Base-by-base conservation (phyloP, 441 rosid genomes). In the Adansonia rubrostipa region DNA sequence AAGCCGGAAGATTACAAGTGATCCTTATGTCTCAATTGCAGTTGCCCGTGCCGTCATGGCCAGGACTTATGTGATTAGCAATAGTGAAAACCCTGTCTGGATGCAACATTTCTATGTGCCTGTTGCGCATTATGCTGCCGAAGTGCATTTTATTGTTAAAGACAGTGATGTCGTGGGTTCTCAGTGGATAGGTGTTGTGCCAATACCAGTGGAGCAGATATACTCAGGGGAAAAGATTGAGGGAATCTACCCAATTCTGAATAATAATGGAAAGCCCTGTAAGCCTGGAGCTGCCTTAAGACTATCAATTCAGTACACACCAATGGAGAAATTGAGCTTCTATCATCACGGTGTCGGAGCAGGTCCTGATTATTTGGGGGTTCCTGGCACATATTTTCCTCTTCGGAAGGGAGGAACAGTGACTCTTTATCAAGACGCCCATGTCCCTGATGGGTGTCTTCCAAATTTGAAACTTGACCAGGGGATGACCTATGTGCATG, bases 151-250 rank as follows among this genome's bases (percentile, higher is more conserved):
- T 85, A 78, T 85, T 73, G 96, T 96, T 65, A 96, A 96, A 89
- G 99, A 96, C 82, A 93, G 89, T 83, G 99, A 96, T 83, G 88
- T 96, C 44, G 90, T 96, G 64, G 99, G 99, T 56, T 92, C 99
- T 54, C 93, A 97, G 81, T 74, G 88, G 72, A 97, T 97, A 50
- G 99, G 99, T 51, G 28, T 79, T 54, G 98, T 94, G 71, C 72
- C 92, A 14, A 95, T 97, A 81, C 97, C 98, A 0, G 96, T 85
- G 20, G 94, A 97, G 78, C 95, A 90, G 63, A 83, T 95, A 54
- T 88, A 79, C 85, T 84, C 87, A 0, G 97, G 97, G 67, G 86
- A 73, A n/a, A 88, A 80, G 84, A 44, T 94, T 14, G 95, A 94
- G 81, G 98, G 97, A 74, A 62, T 76, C 47, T 96, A 85, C 78